Evolutionary conservation across 2,329 filamentous ascomycete species (phyloP).

Genomic region (Alternaria ventricosa): DNA sequence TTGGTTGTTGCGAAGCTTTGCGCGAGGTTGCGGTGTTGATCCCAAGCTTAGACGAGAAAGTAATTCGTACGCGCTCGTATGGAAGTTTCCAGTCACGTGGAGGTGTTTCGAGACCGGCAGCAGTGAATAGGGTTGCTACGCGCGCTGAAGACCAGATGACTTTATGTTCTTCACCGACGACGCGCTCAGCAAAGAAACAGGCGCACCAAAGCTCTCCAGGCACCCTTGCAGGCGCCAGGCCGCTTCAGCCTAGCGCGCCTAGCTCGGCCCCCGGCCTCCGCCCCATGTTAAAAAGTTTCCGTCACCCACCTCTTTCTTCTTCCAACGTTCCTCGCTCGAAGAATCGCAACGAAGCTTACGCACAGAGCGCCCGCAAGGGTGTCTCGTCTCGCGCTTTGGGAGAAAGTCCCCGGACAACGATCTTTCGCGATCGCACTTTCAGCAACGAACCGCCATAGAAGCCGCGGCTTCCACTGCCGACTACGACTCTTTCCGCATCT

Average conservation of each 20-base stretch:
- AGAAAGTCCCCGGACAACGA: constrained; percentile 99
- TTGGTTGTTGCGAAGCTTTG: constrained; percentile 27
- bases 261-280: constrained; percentile 24
- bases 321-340: constrained; percentile 90
- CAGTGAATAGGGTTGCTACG: neutral
- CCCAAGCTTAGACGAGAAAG: neutral
- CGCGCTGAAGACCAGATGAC: constrained; percentile 13
- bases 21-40: constrained; percentile 22
- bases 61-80: constrained; percentile 12
- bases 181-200: constrained; percentile 28
- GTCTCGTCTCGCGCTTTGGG: constrained; percentile 77
- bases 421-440: constrained; percentile 63
- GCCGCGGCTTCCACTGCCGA: constrained; percentile 75
- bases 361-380: constrained; percentile 65
- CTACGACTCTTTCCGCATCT: constrained; percentile 52
- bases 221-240: constrained; percentile 37
- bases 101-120: neutral
- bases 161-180: constrained; percentile 18
- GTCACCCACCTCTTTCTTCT: constrained; percentile 33
- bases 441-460: constrained; percentile 99
- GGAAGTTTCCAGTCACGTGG: neutral
- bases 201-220: constrained; percentile 33
- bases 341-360: constrained; percentile 99
- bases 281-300: constrained; percentile 30
- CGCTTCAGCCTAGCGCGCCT: constrained; percentile 37